Percentiles rank a stretch among this genome's conserved stretches.
Evolutionary conservation across 345 rosid genomes (phyloP).

Genomic region (Aethionema arabicum): DNA sequence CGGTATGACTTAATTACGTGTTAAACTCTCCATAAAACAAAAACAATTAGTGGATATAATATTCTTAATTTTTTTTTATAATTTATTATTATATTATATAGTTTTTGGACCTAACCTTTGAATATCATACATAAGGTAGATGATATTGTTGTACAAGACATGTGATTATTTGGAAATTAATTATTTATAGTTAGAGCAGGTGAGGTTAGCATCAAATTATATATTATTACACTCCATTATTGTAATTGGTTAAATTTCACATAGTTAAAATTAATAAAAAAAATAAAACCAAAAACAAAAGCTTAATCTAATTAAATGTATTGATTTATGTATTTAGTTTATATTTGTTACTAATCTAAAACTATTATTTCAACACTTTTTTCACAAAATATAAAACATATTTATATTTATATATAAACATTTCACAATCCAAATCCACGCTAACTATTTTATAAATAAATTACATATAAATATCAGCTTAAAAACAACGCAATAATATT

Average conservation of each 20-base stretch:
- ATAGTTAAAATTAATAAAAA: conserved; percentile 2
- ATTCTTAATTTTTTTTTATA: background rate
- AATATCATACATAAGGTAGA: conserved; percentile 29
- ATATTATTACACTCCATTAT: conserved; percentile 31
- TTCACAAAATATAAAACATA: no score
- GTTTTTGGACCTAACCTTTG: conserved; percentile 30
- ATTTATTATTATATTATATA: background rate
- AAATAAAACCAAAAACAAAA: background rate
- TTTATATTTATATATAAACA: no score
- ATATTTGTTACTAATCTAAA: no score
- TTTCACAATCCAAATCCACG: no score
- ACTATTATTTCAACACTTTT: no score
- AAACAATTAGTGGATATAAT: background rate
- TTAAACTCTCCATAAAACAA: conserved; percentile 9
- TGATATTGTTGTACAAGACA: conserved; percentile 25
- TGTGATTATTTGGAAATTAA: conserved; percentile 24
- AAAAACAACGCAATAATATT: conserved; percentile 25
- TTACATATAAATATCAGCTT: no score
- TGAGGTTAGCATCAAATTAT: conserved; percentile 31
- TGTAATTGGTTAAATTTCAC: conserved; percentile 26
- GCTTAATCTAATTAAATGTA: background rate
- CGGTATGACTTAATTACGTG: no score
- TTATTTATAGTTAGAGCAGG: conserved; percentile 32
- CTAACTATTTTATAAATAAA: no score
- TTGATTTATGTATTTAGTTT: no score